Base-by-base conservation (phyloP, 257 asterid species). In the Solanum pennellii region DNA sequence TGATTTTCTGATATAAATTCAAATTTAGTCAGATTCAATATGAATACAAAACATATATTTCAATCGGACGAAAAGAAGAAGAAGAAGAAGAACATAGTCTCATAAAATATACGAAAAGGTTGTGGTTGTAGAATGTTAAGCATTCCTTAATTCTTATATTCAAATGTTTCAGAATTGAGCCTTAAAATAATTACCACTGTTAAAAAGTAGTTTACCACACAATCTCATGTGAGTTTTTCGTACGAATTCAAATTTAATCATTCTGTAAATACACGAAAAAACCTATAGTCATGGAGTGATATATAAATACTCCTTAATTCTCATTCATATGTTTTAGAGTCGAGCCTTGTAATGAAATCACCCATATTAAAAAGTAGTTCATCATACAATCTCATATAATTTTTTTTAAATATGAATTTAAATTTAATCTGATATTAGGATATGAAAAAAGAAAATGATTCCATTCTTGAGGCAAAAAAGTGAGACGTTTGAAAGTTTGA, bases 351-450 rank as follows among this genome's bases (percentile, higher is more conserved):
- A 59, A 20, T 59, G 5, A 59, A 20, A 20, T 59, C 10, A 59
- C 66, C 11, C 21, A 0, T 59, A 20, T 0, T 7, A 59, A 1
- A 1, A 59, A 59, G 3, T 7, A 7, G 25, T 59, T 59, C 21
- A 59, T 2, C 66, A 20, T 0, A 8, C 0, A 59, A 20, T 44
- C 4, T 44, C 49, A 44, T 3, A 9, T 10, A 11, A 9, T 9
- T 42, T 44, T 44, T 44, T 44, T 39, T 3, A 3, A 35, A 7
- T 68, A 14, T 16, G 12, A 72, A 16, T 71, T 31, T 2, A 33
- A 31, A 31, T 71, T 3, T 71, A 71, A 1, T 33, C 2, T 2
- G 0, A 8, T 72, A 0, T 0, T 1, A 37, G 1, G 0, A 5
- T 37, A 37, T 1, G 39, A 37, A 37, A 56, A 49, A 56, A 18